phyloP scores from a whole-genome alignment of 352 stramenopile species.

The Pythium aphanidermatum region DNA sequence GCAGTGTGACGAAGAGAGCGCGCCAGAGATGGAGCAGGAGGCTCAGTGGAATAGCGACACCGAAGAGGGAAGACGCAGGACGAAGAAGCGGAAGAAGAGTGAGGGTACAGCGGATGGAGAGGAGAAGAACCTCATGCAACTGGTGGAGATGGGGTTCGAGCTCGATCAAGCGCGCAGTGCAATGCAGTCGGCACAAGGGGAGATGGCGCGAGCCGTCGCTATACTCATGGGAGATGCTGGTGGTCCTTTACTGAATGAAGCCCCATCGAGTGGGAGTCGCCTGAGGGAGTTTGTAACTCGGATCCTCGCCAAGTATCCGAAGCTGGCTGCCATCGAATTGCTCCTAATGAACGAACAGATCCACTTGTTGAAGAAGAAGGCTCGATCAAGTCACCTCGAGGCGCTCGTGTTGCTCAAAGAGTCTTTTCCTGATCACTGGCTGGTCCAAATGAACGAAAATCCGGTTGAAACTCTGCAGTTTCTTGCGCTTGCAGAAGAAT shows the following conservation, averaged over 20 bases:
- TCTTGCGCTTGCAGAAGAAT: constrained; percentile 4
- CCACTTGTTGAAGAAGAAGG: constrained; percentile 21
- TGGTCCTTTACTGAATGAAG: constrained; percentile 1
- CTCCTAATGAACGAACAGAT: constrained; percentile 20
- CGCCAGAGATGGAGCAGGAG: constrained; percentile 1
- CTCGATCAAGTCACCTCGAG: constrained; percentile 31
- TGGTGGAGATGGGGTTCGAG: constrained; percentile 64
- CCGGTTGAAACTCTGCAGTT: constrained; percentile 30
- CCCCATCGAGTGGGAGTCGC: not conserved
- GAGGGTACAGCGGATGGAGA: not conserved
- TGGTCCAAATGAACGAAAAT: constrained; percentile 45
- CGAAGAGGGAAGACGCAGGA: constrained; percentile 3
- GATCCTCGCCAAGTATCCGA: constrained; percentile 9
- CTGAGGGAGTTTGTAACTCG: constrained; percentile 5
- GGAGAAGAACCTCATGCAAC: constrained; percentile 20
- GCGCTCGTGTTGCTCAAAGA: constrained; percentile 50
- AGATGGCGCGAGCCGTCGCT: constrained; percentile 32
- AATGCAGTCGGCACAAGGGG: constrained; percentile 21
- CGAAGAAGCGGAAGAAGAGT: not conserved
- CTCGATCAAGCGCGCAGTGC: constrained; percentile 20
- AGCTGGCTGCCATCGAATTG: constrained; percentile 12
- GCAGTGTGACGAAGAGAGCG: constrained; percentile 4
- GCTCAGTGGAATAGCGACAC: constrained; percentile 11
- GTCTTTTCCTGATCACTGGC: constrained; percentile 22
- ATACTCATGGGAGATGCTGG: constrained; percentile 33